These are phyloP conservation scores for Withania somnifera DNA, from an alignment of 305 asterid genomes.

Conservation along the genomic window DNA sequence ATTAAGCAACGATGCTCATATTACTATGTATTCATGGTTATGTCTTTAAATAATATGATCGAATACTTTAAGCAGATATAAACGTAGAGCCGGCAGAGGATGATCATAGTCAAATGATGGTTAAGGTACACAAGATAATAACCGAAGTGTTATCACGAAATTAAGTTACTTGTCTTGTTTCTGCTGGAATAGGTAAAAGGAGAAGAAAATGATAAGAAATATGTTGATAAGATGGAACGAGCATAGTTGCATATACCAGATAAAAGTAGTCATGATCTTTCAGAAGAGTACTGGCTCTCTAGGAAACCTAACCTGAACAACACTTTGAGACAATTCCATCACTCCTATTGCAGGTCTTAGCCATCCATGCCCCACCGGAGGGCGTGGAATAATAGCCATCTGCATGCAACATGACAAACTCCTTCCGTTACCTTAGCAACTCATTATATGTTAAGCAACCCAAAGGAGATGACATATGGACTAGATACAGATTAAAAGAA, in stretches of 20 bases:
- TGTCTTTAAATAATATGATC: not conserved
- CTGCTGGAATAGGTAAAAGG: not conserved
- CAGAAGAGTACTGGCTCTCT: not conserved
- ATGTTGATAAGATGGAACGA: not conserved
- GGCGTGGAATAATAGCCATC: slow-evolving; percentile 90
- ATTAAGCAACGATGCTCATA: not conserved
- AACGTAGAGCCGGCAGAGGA: not conserved
- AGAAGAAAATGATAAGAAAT: not conserved
- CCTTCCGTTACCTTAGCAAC: not conserved
- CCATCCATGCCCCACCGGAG: slow-evolving; percentile 92
- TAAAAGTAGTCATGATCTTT: not conserved
- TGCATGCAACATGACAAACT: slow-evolving; percentile 20
- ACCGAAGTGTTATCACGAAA: not conserved
- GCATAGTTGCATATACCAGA: not conserved
- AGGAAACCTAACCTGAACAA: slow-evolving; percentile 53
- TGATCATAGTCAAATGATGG: not conserved
- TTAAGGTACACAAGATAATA: not conserved
- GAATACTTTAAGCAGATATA: not conserved
- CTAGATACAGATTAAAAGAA: not conserved
- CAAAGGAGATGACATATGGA: not conserved
- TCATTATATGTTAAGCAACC: not conserved
- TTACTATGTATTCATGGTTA: not conserved
- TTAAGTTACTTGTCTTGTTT: not conserved
- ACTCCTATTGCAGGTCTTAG: slow-evolving; percentile 99
- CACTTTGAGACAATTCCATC: slow-evolving; percentile 83